Conservation (phyloP, 805 yeast genomes). For the Huiozyma naganishii region DNA sequence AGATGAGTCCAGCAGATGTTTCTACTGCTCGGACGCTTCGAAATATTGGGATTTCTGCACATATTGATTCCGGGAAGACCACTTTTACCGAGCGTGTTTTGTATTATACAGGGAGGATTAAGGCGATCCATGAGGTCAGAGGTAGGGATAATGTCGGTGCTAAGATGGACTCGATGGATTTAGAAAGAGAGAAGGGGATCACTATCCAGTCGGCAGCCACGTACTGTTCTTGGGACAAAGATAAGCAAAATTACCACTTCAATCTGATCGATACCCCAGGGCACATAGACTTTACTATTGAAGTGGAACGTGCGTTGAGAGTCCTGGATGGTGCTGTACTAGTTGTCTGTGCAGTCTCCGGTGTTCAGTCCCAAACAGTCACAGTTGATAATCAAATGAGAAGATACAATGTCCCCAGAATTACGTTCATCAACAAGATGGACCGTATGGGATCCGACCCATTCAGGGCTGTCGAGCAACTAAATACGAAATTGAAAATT, state of each 20-base stretch:
- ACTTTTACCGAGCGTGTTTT: constrained; percentile 96
- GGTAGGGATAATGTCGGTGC: constrained; percentile 98
- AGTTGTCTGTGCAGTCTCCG: constrained; percentile 96
- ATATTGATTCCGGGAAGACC: constrained; percentile 95
- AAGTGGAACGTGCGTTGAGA: constrained; percentile 96
- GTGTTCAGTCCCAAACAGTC: constrained; percentile 97
- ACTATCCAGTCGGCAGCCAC: constrained; percentile 99
- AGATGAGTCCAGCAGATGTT: constrained; percentile 42
- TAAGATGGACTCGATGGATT: constrained; percentile 98
- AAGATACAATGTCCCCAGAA: constrained; percentile 92
- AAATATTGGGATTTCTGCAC: constrained; percentile 96
- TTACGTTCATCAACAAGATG: constrained; percentile 95
- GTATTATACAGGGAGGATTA: constrained; percentile 92
- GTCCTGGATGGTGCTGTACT: constrained; percentile 97
- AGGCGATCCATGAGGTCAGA: constrained; percentile 92
- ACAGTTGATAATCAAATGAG: constrained; percentile 99
- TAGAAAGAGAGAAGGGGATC: constrained; percentile 97
- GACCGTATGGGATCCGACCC: constrained; percentile 99
- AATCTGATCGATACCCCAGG: constrained; percentile 98
- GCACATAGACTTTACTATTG: constrained; percentile 96
- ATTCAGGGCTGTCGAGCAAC: constrained; percentile 86
- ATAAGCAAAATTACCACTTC: constrained; percentile 60
- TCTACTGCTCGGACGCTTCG: constrained; percentile 51
- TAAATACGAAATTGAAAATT: constrained; percentile 74
- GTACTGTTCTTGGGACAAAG: constrained; percentile 90